A percentile compares a stretch with the other conserved stretches of the same genome.
Evolutionary conservation across 495 filamentous ascomycete genomes (phyloP).

Genomic region (Lophiostoma macrostomum): DNA sequence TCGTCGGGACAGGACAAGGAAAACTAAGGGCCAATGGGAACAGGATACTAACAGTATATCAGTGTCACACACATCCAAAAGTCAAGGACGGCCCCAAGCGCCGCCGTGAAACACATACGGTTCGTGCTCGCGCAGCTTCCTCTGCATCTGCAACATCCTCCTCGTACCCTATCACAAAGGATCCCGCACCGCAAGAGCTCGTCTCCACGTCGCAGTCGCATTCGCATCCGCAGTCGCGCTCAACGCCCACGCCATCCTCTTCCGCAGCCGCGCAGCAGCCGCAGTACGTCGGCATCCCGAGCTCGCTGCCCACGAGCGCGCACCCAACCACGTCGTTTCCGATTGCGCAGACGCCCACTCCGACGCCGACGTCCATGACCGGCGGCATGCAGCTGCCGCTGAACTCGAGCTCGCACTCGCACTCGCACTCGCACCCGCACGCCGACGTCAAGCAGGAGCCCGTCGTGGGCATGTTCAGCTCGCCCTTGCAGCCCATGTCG

Average conservation of each 20-base stretch:
- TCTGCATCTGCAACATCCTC: constrained; percentile 32
- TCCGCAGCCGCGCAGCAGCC: not conserved
- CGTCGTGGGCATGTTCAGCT: constrained; percentile 26
- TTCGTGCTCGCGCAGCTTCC: constrained; percentile 35
- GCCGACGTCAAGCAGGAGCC: constrained; percentile 24
- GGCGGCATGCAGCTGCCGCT: not conserved
- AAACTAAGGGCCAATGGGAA: too few relatives aligned
- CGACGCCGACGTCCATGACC: constrained; percentile 1
- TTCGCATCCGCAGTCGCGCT: constrained; percentile 1
- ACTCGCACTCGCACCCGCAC: constrained; percentile 3
- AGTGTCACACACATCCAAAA: constrained; percentile 75
- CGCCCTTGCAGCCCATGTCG: constrained; percentile 22
- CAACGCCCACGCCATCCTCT: constrained; percentile 5
- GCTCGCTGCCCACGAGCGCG: not conserved
- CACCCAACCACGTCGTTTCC: not conserved
- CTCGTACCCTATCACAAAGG: constrained; percentile 24
- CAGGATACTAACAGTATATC: constrained; percentile 39
- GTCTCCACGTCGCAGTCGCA: not conserved
- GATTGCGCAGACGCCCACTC: not conserved
- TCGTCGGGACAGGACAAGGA: not conserved
- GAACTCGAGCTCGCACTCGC: too few relatives aligned
- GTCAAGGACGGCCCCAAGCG: constrained; percentile 70
- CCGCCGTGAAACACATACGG: constrained; percentile 58
- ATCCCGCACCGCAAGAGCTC: constrained; percentile 10
- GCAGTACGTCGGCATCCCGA: constrained; percentile 7